Conservation (phyloP, 202 grass and related monocot species). For the Thinopyrum obtusiflorum region DNA sequence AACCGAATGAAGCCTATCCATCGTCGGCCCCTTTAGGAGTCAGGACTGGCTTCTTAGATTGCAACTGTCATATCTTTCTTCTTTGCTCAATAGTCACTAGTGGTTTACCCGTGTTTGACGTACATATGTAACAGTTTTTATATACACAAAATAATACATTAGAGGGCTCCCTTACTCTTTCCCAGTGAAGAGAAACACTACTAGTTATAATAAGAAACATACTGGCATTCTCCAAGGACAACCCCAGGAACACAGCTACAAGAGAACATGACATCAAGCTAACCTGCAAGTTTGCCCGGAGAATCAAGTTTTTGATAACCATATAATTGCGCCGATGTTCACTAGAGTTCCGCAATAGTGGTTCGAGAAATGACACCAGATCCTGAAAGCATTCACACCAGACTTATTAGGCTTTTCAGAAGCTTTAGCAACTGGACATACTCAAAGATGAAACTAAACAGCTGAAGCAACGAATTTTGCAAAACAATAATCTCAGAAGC, state of each 20-base stretch:
- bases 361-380: slow-evolving; percentile 87
- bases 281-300: slow-evolving; percentile 82
- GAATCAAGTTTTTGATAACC: slow-evolving; percentile 86
- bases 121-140: not conserved
- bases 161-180: not conserved
- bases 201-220: not conserved
- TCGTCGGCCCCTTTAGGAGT: not conserved
- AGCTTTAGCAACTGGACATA: slow-evolving; percentile 13
- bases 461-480: slow-evolving; percentile 14
- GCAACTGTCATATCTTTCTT: not conserved
- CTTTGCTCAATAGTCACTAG: not conserved
- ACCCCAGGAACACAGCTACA: not conserved
- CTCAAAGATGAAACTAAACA: slow-evolving; percentile 30
- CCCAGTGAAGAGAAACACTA: not conserved
- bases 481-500: slow-evolving; percentile 3
- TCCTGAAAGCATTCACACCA: slow-evolving; percentile 53
- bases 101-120: not conserved
- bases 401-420: slow-evolving; percentile 35
- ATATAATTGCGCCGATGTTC: slow-evolving; percentile 85
- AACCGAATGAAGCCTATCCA: not conserved
- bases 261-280: slow-evolving; percentile 4
- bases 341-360: slow-evolving; percentile 84
- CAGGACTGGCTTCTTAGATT: not conserved
- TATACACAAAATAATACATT: not conserved
- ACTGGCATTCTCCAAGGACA: not conserved